Base-by-base conservation (phyloP, 768 basidiomycete species). In the Clavulina sp. region DNA sequence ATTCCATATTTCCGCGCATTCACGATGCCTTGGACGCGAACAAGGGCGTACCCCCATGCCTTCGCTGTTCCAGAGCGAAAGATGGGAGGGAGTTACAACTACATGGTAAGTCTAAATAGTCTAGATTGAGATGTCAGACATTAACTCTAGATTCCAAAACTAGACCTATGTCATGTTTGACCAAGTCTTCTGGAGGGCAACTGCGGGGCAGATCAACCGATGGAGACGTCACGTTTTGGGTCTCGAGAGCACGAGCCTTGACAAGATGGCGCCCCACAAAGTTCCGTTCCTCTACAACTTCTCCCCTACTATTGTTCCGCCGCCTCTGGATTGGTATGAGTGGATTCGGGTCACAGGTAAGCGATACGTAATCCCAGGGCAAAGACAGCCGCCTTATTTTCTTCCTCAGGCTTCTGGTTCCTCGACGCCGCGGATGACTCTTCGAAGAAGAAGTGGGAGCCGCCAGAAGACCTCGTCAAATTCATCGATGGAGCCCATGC, bases 241-340 rank as follows among this genome's bases (percentile, higher is more conserved):
- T 46, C 73, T 99, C 32, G 75, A 74, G 2, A 73, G 81, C 56
- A 96, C 93, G 18, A 89, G 73, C 57, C 70, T 95, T 40, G 95
- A 97, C 65, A 89, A 81, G 66, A 85, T 97, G 79, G 89, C 95
- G 62, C 86, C 86, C 32, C 91, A 97, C 68, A 95, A 92, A 68
- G 86, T 93, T 48, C 93, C 93, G 2, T 99, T 97, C 70, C 65
- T 99, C 29, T 99, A 99, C 66, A 97, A 96, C 64, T 97, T 97
- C 63, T 92, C 87, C 60, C 86, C 91, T 1, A 71, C 76, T 29
- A 73, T 88, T 43, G 87, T 97, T 13, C 91, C 92, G 4, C 87
- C 83, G 26, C 93, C 93, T 2, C 67, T 97, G 51, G 93, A 99
- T 64, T 99, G 95, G 95, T 88, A 91, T 3, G 93, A 99, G 65